phyloP scores from a whole-genome alignment of 73 alveolate genomes.

The Effrenium voratum region DNA sequence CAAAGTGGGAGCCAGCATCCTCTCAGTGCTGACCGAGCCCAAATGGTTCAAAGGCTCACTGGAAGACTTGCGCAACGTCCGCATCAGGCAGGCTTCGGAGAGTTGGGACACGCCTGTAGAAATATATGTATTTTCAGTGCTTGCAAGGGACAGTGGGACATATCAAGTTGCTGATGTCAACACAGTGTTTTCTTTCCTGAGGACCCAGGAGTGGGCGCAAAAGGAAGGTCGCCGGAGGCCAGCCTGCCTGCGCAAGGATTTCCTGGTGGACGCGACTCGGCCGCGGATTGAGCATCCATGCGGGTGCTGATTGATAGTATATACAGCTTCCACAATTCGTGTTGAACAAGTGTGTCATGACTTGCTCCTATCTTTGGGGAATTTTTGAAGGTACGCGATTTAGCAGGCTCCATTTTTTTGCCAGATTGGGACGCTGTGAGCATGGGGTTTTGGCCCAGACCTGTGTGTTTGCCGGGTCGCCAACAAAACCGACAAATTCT shows the following conservation, averaged over 20 bases:
- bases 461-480: no score
- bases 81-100: neutral
- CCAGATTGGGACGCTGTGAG: no score
- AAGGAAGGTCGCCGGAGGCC: slow-evolving; percentile 47
- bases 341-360: neutral
- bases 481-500: no score
- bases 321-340: no score
- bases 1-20: slow-evolving; percentile 74
- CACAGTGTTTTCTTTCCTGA: neutral
- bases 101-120: neutral
- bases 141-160: neutral
- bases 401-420: neutral
- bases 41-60: slow-evolving; percentile 89
- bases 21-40: slow-evolving; percentile 92
- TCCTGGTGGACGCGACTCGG: neutral
- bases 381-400: neutral
- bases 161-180: neutral
- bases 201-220: slow-evolving; percentile 66
- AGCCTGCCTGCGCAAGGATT: slow-evolving; percentile 86
- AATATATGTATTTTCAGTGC: no score
- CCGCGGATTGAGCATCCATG: neutral
- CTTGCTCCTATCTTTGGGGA: neutral
- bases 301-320: no score
- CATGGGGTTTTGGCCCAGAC: no score
- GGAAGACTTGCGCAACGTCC: slow-evolving; percentile 27